These are phyloP conservation scores for Botrytis porri DNA, from an alignment of 2,329 filamentous ascomycete species.

Conservation along the genomic window DNA sequence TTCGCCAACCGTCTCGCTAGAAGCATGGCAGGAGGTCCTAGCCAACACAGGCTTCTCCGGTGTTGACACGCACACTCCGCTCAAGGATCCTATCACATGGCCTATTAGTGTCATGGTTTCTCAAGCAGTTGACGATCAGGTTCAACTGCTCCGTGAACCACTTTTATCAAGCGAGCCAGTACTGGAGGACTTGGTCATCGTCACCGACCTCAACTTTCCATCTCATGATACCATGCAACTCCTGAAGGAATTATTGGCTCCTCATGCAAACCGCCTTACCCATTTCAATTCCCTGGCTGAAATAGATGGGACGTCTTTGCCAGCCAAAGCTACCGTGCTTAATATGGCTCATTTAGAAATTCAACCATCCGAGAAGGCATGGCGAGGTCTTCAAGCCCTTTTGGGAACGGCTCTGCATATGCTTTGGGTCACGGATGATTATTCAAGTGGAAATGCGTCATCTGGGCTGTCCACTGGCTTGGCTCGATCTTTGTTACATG, in stretches of 20 bases:
- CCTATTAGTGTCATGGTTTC: neutral
- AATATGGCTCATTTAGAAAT: neutral
- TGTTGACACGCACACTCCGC: slow-evolving; percentile 23
- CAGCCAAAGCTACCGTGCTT: neutral
- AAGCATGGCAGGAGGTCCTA: slow-evolving; percentile 31
- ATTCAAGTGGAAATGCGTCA: neutral
- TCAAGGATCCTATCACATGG: neutral
- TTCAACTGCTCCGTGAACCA: slow-evolving; percentile 15
- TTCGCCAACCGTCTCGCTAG: neutral
- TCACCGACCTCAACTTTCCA: neutral
- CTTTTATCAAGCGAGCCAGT: neutral
- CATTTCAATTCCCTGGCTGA: neutral
- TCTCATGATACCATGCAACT: neutral
- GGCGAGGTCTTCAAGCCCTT: neutral
- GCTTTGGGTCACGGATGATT: neutral
- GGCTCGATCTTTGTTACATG: neutral
- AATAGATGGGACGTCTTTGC: neutral
- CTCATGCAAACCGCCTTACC: neutral
- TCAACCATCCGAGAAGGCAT: neutral
- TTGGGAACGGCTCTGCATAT: neutral
- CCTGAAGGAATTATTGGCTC: neutral
- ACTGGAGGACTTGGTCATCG: neutral
- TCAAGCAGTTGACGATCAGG: slow-evolving; percentile 20
- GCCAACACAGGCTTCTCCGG: slow-evolving; percentile 35
- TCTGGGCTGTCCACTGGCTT: neutral